These are phyloP conservation scores for Alternaria tenuissima DNA, from an alignment of 2,329 filamentous ascomycete species.

Conservation along the genomic window DNA sequence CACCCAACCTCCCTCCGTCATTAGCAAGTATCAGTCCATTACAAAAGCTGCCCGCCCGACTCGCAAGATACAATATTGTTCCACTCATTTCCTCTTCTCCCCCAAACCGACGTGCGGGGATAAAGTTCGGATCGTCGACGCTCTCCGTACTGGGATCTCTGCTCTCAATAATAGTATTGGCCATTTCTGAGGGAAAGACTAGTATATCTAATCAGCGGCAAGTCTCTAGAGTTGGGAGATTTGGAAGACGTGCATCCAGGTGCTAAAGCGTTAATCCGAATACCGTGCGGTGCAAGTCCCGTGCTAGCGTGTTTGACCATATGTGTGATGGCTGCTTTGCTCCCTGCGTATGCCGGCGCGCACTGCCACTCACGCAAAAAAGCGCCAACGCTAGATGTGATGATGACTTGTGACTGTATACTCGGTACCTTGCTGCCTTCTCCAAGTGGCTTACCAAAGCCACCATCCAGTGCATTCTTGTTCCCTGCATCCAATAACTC, in stretches of 20 bases:
- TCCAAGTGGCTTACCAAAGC: not conserved
- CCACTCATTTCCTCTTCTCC: constrained; percentile 54
- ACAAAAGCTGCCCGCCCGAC: constrained; percentile 51
- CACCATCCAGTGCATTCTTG: constrained; percentile 8
- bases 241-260: constrained; percentile 47
- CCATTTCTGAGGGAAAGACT: constrained; percentile 27
- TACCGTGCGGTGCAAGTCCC: constrained; percentile 47
- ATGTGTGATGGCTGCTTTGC: constrained; percentile 24
- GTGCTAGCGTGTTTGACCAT: constrained; percentile 59
- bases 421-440: not conserved
- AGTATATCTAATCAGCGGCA: not conserved
- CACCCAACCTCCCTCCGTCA: constrained; percentile 20
- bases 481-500: constrained; percentile 53
- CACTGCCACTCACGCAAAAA: not conserved
- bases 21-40: constrained; percentile 28
- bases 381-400: not conserved
- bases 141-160: constrained; percentile 12
- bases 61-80: constrained; percentile 53
- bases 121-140: constrained; percentile 7
- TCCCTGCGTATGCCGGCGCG: not conserved
- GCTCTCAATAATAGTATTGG: constrained; percentile 5
- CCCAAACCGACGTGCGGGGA: constrained; percentile 46
- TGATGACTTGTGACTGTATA: not conserved
- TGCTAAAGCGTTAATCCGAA: constrained; percentile 59
- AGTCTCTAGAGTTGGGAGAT: not conserved